Evolutionary conservation across 306 rosid species (phyloP), one percentile per base, ranked within the genome.

Genomic region (cucumber (Cucumis sativus)): DNA sequence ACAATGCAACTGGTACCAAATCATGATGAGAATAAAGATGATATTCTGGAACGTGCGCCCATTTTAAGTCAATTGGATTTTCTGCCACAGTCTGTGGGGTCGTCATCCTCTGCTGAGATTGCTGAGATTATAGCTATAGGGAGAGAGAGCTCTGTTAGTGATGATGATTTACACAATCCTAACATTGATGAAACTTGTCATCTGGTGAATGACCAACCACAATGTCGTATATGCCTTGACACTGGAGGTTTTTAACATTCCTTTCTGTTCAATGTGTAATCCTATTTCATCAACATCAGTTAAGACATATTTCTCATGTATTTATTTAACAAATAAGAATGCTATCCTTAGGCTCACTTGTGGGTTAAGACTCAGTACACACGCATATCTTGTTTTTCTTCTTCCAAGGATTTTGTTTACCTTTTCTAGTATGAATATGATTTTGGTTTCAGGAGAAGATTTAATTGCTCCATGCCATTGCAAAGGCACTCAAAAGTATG

Each of bases 161-260:
- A 59, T 21, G 83, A 84, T 52, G 93, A 88, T 81, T 79, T 82
- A 76, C 87, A 86, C 58, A 80, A 65, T 83, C 78, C 81, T 55
- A 84, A 43, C 17, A 80, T 86, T 30, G 88, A 92, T 54, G 97
- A 89, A 78, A 84, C 79, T 68, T 78, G 85, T 84, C 90, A 76
- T 83, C 85, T 89, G 68, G 88, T 90, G 84, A 88, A 83, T 81
- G 75, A 95, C 83, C 97, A 88, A 49, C 88, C 84, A 20, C 99
- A 90, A 78, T 95, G 99, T 80, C 92, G 99, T 35, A 95, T 95
- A 88, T 95, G 99, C 88, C 97, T 95, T 61, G 99, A 95, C 79
- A 83, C 72, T 79, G 97, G 86, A 89, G 97, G 98, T 94, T 69
- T 84, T 54, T 76, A 66, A 45, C 82, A 49, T 49, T 60, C 15